A percentile compares a stretch with the other conserved stretches of the same genome.
These are phyloP conservation scores for Talaromyces sp. DNA, from an alignment of 2,329 filamentous ascomycete species.

Conservation along the genomic window DNA sequence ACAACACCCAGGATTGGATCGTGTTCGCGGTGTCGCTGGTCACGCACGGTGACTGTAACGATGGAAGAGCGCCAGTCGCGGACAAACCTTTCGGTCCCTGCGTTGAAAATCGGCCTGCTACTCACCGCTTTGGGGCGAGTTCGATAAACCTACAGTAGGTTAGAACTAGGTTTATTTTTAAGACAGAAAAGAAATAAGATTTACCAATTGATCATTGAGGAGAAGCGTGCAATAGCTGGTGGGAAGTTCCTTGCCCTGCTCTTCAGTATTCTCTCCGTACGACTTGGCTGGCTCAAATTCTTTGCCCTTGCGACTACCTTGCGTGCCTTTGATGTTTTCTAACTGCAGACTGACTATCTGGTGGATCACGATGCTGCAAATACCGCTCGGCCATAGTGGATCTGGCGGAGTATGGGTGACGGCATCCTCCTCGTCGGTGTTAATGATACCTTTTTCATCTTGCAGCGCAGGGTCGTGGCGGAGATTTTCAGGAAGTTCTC, in stretches of 20 bases:
- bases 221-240: conserved; percentile 93
- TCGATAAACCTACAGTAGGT: conserved; percentile 63
- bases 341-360: conserved; percentile 94
- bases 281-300: conserved; percentile 86
- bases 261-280: conserved; percentile 81
- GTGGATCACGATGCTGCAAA: conserved; percentile 81
- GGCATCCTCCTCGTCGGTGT: conserved; percentile 72
- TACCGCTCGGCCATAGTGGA: conserved; percentile 89
- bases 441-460: conserved; percentile 77
- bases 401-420: conserved; percentile 88
- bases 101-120: conserved; percentile 95
- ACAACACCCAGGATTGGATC: conserved; percentile 93
- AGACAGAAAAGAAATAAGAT: conserved; percentile 13
- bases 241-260: conserved; percentile 72
- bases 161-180: conserved; percentile 8
- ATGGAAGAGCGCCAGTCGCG: conserved; percentile 89
- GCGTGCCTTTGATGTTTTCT: conserved; percentile 81
- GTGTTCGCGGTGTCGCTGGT: conserved; percentile 83
- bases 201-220: conserved; percentile 75
- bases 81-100: conserved; percentile 87
- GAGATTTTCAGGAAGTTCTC: conserved; percentile 68
- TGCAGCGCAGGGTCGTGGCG: conserved; percentile 72
- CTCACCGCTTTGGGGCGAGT: conserved; percentile 93
- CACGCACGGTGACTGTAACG: conserved; percentile 81
- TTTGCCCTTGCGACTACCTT: conserved; percentile 73